Evolutionary conservation across 2,329 filamentous ascomycete species (phyloP), one percentile per base, ranked within the genome.

Genomic region (Cadophora luteo-olivacea): DNA sequence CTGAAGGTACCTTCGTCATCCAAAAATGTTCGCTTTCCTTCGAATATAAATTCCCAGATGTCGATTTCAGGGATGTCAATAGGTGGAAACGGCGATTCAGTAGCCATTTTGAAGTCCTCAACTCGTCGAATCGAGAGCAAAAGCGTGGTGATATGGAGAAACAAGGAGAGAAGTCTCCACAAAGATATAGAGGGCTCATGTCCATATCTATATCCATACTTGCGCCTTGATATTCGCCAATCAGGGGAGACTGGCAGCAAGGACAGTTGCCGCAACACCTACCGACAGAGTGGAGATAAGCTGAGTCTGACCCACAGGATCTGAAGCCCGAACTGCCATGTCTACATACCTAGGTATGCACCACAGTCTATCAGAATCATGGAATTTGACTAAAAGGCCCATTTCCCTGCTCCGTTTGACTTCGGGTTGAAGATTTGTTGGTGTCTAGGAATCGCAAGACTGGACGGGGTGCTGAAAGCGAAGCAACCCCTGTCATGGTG

Each of bases 1-100:
- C 16, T 16, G 22, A 16, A 45, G 51, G 68, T 80, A 93, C 92
- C 85, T 82, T 94, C 92, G 74, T 91, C 84, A 72, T 93, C 90
- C 1, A 89, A 83, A 74, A 87, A 96, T 1, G 81, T 79, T 71
- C 81, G 87, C 72, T 87, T 88, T 66, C 85, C 82, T 73, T 93
- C 89, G 75, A 97, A 93, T 51, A 96, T 81, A 69, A 93, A 89
- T 0, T 84, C 84, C 91, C 92, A 97, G 61, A 97, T 78, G 78
- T 97, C 93, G 64, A 89, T 80, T 72, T 90, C 81, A 0, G 94
- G 93, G 52, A 97, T 89, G 25, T 88, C 82, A 45, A 95, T 75
- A 8, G n/a, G 61, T 9, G 32, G 29, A 54, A 64, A 64, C 38
- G 22, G 49, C 25, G 61, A 64, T 54, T 45, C 38, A 8, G 60